phyloP scores from a whole-genome alignment of 2,329 filamentous ascomycete genomes.

The Zymoseptoria passerinii region DNA sequence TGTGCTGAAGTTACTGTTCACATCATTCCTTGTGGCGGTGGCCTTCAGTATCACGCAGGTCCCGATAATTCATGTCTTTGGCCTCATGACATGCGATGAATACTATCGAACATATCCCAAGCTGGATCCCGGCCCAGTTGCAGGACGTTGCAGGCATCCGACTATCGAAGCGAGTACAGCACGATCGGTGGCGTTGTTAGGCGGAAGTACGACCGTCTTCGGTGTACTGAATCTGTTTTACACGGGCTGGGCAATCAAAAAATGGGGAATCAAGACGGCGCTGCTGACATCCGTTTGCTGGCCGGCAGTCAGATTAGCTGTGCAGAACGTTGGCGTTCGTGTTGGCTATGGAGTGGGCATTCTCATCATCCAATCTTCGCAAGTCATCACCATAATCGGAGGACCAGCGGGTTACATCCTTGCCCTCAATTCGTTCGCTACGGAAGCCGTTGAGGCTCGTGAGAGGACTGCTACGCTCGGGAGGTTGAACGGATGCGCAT shows the following conservation, averaged over 20 bases:
- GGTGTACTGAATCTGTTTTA: constrained; percentile 61
- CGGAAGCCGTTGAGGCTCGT: constrained; percentile 53
- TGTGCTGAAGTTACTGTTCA: constrained; percentile 45
- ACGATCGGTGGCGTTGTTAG: constrained; percentile 54
- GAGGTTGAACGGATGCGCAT: constrained; percentile 56
- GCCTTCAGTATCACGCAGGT: constrained; percentile 45
- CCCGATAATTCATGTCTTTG: constrained; percentile 56
- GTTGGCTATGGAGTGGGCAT: constrained; percentile 56
- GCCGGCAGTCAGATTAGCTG: constrained; percentile 53
- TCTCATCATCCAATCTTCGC: constrained; percentile 57
- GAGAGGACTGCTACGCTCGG: constrained; percentile 58
- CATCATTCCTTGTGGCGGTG: constrained; percentile 52
- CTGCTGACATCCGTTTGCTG: constrained; percentile 56
- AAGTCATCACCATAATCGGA: constrained; percentile 60
- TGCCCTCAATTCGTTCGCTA: constrained; percentile 59
- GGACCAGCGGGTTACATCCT: constrained; percentile 63
- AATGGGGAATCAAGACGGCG: constrained; percentile 54
- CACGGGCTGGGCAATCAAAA: constrained; percentile 59
- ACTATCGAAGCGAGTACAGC: constrained; percentile 59
- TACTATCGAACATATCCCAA: constrained; percentile 53
- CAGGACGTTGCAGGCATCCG: constrained; percentile 50
- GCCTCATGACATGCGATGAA: constrained; percentile 62
- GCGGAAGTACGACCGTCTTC: constrained; percentile 59
- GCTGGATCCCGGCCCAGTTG: constrained; percentile 33
- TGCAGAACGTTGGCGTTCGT: constrained; percentile 58